These are phyloP conservation scores for Pseudogymnoascus sp. DNA, from an alignment of 2,329 filamentous ascomycete species.

Conservation along the genomic window DNA sequence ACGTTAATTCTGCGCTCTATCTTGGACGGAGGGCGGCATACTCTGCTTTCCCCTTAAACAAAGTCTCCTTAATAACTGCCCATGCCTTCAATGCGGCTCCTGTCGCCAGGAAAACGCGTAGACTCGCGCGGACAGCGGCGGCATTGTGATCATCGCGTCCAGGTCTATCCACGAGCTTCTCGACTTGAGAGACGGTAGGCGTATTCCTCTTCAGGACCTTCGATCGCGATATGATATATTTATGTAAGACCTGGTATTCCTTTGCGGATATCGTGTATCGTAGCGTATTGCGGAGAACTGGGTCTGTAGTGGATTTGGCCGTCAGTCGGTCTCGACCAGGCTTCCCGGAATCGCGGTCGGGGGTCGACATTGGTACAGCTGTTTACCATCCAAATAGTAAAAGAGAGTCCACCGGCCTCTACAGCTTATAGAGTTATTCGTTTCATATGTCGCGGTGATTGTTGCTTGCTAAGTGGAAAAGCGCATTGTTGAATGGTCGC, in stretches of 20 bases:
- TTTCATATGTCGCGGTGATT: constrained; percentile 2
- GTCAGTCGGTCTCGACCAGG: constrained; percentile 13
- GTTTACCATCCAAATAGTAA: background rate
- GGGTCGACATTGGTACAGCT: constrained; percentile 1
- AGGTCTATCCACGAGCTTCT: constrained; percentile 28
- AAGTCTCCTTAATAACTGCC: constrained; percentile 40
- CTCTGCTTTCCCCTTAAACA: constrained; percentile 34
- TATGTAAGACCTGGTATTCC: constrained; percentile 79
- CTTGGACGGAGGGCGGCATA: constrained; percentile 7
- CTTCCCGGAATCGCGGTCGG: constrained; percentile 5
- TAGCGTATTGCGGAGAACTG: constrained; percentile 74
- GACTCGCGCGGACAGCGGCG: constrained; percentile 59
- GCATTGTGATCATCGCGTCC: constrained; percentile 59
- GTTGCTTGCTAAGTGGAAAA: constrained; percentile 1
- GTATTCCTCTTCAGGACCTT: constrained; percentile 45
- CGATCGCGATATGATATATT: constrained; percentile 70
- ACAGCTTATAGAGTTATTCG: constrained; percentile 5
- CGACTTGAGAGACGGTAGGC: constrained; percentile 47
- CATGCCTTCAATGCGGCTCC: constrained; percentile 55
- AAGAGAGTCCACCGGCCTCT: background rate
- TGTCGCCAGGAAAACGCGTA: constrained; percentile 61
- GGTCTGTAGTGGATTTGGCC: constrained; percentile 41
- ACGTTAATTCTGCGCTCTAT: constrained; percentile 11
- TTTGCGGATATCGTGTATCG: constrained; percentile 77
- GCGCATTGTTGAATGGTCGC: constrained; percentile 4